Evolutionary conservation across 2,329 filamentous ascomycete species (phyloP), one percentile per base, ranked within the genome.

Genomic region (Tothia fuscella): DNA sequence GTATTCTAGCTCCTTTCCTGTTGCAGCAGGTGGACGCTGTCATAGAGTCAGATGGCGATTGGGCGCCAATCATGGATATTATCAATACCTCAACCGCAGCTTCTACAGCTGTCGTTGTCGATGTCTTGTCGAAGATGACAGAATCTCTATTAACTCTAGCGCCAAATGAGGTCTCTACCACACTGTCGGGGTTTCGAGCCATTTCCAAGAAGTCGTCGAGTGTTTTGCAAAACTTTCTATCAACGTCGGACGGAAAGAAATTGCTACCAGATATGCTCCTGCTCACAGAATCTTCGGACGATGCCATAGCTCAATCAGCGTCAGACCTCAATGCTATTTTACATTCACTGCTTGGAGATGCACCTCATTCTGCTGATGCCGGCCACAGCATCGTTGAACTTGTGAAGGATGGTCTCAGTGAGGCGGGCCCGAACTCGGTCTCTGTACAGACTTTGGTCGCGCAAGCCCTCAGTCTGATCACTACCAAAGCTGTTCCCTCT

Each of bases 381-480:
- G 59, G 61, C 13, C 59, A 64, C 34, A 67, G 68, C 1, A 63
- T 66, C n/a, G 63, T 70, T 42, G 63, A 69, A 33, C 64, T 76
- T 16, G 62, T 78, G 5, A 61, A 69, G 29, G 63, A 68, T 43
- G 71, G 66, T 20, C 59, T 78, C 19, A 57, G 59, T 24, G 58
- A 66, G 25, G 66, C 69, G 4, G 59, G 58, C 16, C 45, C 54
- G 47, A 56, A 61, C 22, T 58, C 57, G 19, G 49, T 62, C 25
- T 72, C 73, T 2, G 62, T 76, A n/a, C 67, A 70, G 38, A 70
- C 72, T 5, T 56, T 80, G n/a, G 58, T 74, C 13, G 64, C 67
- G 25, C 65, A 78, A 41, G 68, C 69, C 2, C 61, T 64, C 44
- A 69, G 71, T 39, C 52, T 71, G 4, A 43, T 73, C 33, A 59